Evolutionary conservation across 2,329 filamentous ascomycete species (phyloP).

Genomic region (Fusarium sp.): DNA sequence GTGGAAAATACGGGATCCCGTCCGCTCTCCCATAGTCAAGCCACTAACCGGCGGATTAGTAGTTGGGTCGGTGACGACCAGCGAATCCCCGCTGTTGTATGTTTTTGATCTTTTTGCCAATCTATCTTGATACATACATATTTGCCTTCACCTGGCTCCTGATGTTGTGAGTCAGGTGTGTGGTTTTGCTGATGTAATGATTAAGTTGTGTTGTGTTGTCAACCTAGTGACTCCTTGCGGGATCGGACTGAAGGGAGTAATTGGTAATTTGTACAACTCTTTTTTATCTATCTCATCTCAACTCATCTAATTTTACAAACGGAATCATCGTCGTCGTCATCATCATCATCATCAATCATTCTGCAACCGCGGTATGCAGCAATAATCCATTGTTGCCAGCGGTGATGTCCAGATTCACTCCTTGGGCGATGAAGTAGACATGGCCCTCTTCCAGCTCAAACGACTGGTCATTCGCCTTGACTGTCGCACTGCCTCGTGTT

Average conservation of each 20-base stretch:
- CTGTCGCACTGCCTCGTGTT: conserved; percentile 39
- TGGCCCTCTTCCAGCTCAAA: conserved; percentile 47
- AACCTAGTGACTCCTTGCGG: too few species aligned
- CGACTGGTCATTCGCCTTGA: conserved; percentile 37
- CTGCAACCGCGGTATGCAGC: conserved; percentile 43
- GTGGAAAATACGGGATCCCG: too few species aligned
- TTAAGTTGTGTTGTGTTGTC: too few species aligned
- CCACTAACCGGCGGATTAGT: too few species aligned
- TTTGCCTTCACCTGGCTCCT: too few species aligned
- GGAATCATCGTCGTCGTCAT: background rate
- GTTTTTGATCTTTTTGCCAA: too few species aligned
- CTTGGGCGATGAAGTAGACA: conserved; percentile 47
- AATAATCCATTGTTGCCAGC: conserved; percentile 39
- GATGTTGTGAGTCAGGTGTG: conserved; percentile 2
- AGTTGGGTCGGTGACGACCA: too few species aligned
- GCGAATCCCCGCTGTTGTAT: too few species aligned
- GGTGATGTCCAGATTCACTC: conserved; percentile 41
- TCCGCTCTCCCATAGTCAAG: conserved; percentile 42
- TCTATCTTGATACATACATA: too few species aligned
- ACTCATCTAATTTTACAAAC: background rate
- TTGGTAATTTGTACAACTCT: background rate
- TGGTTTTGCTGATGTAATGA: background rate
- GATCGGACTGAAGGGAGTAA: background rate
- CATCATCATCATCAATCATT: conserved; percentile 12
- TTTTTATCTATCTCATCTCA: conserved; percentile 4